Percentiles rank a stretch among this genome's conserved stretches.
phyloP scores from a whole-genome alignment of 2,329 filamentous ascomycete genomes.

The Fusarium verticillioides region DNA sequence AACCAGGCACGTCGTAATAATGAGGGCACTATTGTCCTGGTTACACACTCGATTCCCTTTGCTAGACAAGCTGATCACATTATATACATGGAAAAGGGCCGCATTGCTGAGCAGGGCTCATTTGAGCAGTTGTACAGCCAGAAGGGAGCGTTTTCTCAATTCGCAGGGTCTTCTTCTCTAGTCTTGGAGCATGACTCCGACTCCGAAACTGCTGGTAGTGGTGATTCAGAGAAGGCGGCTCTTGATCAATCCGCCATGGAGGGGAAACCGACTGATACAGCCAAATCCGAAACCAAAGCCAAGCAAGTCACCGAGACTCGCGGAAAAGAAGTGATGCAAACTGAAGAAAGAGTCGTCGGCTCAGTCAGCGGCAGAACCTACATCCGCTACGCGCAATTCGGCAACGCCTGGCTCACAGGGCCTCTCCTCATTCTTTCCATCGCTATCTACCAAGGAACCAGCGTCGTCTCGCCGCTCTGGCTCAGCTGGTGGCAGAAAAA shows the following conservation, averaged over 20 bases:
- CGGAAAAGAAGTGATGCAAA: slow-evolving; percentile 29
- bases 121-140: neutral
- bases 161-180: neutral
- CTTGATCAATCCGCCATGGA: accelerated
- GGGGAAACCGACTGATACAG: accelerated
- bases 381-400: slow-evolving; percentile 22
- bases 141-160: neutral
- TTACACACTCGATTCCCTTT: slow-evolving; percentile 22
- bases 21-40: neutral
- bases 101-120: slow-evolving; percentile 2
- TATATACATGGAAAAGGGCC: slow-evolving; percentile 19
- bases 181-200: neutral
- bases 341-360: slow-evolving; percentile 19
- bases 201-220: neutral
- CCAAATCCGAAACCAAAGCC: accelerated
- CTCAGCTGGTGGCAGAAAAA: slow-evolving; percentile 29
- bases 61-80: slow-evolving; percentile 24
- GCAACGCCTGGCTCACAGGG: slow-evolving; percentile 15
- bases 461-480: slow-evolving; percentile 24
- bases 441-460: slow-evolving; percentile 18
- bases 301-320: neutral
- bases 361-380: slow-evolving; percentile 24
- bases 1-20: slow-evolving; percentile 7
- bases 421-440: slow-evolving; percentile 16
- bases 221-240: neutral